phyloP scores from a whole-genome alignment of 1,284 basidiomycete genomes.

The Tremellales sp. region DNA sequence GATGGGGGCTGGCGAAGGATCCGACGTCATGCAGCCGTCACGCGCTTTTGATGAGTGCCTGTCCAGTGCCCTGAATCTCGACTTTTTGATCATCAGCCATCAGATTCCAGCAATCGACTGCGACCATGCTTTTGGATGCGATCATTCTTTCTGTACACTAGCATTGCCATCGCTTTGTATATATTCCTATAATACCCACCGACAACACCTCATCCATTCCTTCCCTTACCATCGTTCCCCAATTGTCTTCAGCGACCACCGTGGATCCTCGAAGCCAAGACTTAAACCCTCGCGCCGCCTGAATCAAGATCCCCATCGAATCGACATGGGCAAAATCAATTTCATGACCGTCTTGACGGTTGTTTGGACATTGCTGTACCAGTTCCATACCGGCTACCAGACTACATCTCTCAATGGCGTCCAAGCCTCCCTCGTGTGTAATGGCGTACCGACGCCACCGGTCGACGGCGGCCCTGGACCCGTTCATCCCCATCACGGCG shows the following conservation, averaged over 20 bases:
- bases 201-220: too few species aligned
- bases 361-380: not conserved
- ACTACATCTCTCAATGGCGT: not conserved
- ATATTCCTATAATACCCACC: too few species aligned
- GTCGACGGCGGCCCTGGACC: not conserved
- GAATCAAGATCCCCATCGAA: too few species aligned
- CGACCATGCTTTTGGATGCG: too few species aligned
- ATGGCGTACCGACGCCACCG: not conserved
- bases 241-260: not conserved
- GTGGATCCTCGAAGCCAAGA: not conserved
- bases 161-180: too few species aligned
- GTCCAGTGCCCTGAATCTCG: too few species aligned
- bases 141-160: too few species aligned
- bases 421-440: not conserved
- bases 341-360: not conserved
- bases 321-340: not conserved
- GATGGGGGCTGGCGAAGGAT: too few species aligned
- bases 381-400: not conserved
- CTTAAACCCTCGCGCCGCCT: not conserved
- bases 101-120: too few species aligned
- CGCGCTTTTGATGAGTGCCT: too few species aligned
- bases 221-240: not conserved
- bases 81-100: too few species aligned
- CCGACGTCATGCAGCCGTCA: too few species aligned
- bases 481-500: not conserved